phyloP scores from a whole-genome alignment of 2,329 filamentous ascomycete genomes.

The Pseudopyrenochaeta lycopersici region DNA sequence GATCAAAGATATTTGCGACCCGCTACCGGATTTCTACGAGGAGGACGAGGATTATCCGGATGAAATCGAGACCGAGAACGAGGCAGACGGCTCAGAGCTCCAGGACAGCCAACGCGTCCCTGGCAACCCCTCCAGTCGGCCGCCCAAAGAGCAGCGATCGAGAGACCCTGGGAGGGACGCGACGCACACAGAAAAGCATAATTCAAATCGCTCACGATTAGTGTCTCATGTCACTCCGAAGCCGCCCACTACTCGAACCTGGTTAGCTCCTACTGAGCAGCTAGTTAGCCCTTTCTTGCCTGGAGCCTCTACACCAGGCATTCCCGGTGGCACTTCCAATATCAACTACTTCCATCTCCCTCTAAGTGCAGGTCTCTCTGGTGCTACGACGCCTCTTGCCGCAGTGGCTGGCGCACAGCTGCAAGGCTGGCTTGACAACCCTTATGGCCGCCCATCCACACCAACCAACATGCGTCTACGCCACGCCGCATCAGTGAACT shows the following conservation, averaged over 20 bases:
- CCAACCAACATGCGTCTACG: constrained; percentile 47
- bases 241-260: constrained; percentile 37
- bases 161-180: constrained; percentile 30
- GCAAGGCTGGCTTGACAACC: constrained; percentile 58
- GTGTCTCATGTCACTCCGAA: constrained; percentile 35
- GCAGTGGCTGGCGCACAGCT: constrained; percentile 78
- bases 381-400: constrained; percentile 80
- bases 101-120: constrained; percentile 30
- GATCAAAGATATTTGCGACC: constrained; percentile 96
- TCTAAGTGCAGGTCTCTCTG: constrained; percentile 74
- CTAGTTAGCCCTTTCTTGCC: constrained; percentile 49
- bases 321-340: constrained; percentile 76
- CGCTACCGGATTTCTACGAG: constrained; percentile 95
- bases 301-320: constrained; percentile 64
- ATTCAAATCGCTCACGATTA: constrained; percentile 29
- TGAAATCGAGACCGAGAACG: constrained; percentile 57
- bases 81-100: constrained; percentile 42
- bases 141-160: constrained; percentile 40
- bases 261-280: constrained; percentile 44
- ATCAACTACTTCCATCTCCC: constrained; percentile 86
- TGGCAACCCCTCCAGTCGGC: constrained; percentile 41
- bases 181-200: constrained; percentile 21
- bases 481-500: constrained; percentile 55
- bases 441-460: constrained; percentile 42
- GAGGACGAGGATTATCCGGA: constrained; percentile 73